Conservation (phyloP, 2,329 filamentous ascomycete genomes). For the Colletotrichum sansevieriae region DNA sequence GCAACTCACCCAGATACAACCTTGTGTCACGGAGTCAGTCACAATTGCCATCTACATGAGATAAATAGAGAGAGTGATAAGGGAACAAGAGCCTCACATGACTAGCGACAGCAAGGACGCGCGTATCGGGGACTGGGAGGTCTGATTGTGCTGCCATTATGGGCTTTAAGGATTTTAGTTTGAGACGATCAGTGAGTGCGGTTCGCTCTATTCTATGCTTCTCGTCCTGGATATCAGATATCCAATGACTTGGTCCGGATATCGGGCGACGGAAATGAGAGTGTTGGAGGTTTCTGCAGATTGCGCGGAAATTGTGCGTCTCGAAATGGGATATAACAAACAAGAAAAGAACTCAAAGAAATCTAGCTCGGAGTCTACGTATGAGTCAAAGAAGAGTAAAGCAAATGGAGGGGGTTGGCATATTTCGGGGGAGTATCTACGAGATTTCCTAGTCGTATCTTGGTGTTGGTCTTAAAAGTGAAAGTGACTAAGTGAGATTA, state of each 20-base stretch:
- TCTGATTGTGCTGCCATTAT: conserved; percentile 57
- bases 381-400: not conserved
- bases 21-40: conserved; percentile 47
- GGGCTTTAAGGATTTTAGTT: not conserved
- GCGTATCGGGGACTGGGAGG: conserved; percentile 67
- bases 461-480: not conserved
- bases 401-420: conserved; percentile 1
- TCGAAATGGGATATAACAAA: not conserved
- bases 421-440: conserved; percentile 3
- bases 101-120: conserved; percentile 89
- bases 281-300: conserved; percentile 21
- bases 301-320: conserved; percentile 12
- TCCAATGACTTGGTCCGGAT: conserved; percentile 15
- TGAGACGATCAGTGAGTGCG: too few relatives aligned
- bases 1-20: conserved; percentile 59
- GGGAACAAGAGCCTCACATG: conserved; percentile 78
- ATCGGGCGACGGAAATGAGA: conserved; percentile 5
- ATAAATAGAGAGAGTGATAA: not conserved
- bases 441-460: conserved; percentile 8
- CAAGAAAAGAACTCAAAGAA: not conserved
- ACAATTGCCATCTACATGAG: conserved; percentile 37
- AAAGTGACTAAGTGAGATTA: conserved; percentile 35
- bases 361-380: not conserved
- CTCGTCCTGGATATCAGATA: conserved; percentile 17
- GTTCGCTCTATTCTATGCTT: not conserved